A percentile compares a stretch with the other conserved stretches of the same genome.
Evolutionary conservation across 2,329 filamentous ascomycete genomes (phyloP).

Genomic region (Zasmidium cellare): DNA sequence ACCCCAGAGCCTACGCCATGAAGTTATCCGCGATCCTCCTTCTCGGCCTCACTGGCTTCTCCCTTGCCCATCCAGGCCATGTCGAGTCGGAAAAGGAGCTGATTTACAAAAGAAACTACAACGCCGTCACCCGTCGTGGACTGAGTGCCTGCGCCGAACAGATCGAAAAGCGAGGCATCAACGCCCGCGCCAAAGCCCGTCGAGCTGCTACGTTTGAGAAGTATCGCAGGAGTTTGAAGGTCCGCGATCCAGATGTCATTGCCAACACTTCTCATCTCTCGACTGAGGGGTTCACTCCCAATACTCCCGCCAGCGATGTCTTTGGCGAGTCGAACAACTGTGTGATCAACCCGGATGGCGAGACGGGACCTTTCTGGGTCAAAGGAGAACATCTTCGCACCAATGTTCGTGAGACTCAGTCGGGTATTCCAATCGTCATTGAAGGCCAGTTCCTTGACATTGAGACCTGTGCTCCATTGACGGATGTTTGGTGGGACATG

Average conservation of each 20-base stretch:
- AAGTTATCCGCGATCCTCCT: not conserved
- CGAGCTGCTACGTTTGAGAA: not conserved
- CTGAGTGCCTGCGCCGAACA: not conserved
- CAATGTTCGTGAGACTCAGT: constrained; percentile 42
- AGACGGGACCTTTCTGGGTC: constrained; percentile 30
- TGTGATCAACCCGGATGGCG: constrained; percentile 24
- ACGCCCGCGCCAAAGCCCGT: not conserved
- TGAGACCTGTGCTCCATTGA: constrained; percentile 43
- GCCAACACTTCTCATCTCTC: not conserved
- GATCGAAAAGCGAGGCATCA: not conserved
- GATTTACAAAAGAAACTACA: not conserved
- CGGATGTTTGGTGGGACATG: constrained; percentile 43
- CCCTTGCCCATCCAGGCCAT: not conserved
- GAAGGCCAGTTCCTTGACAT: constrained; percentile 47
- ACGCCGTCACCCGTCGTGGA: not conserved
- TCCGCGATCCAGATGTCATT: not conserved
- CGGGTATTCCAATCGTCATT: constrained; percentile 42
- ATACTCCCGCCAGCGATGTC: not conserved
- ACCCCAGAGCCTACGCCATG: too few relatives aligned
- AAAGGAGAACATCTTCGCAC: constrained; percentile 39
- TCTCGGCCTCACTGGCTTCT: not conserved
- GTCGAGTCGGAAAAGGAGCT: not conserved
- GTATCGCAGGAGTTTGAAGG: not conserved
- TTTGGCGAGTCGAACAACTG: constrained; percentile 13
- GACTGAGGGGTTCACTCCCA: not conserved